These are phyloP conservation scores for Coniosporium apollinis DNA, from an alignment of 495 filamentous ascomycete genomes.

Conservation along the genomic window DNA sequence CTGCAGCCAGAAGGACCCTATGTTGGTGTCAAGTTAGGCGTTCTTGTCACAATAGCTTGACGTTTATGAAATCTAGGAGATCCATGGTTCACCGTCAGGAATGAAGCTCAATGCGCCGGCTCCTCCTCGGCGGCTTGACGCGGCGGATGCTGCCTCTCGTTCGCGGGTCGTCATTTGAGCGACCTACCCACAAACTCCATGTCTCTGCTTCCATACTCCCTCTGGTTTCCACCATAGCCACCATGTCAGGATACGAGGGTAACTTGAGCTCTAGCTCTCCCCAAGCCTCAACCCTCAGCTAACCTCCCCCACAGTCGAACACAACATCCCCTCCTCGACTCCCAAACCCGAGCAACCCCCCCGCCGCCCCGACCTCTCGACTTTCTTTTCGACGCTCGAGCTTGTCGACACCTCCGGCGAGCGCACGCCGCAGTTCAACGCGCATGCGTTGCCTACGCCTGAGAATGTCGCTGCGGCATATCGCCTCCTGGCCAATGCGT, in stretches of 20 bases:
- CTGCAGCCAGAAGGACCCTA: no score
- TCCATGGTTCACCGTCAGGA: no score
- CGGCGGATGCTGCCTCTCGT: no score
- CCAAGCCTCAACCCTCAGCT: not conserved
- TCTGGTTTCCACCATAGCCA: no score
- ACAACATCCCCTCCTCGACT: slow-evolving; percentile 41
- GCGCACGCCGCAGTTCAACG: slow-evolving; percentile 33
- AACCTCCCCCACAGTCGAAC: slow-evolving; percentile 49
- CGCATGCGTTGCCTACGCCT: slow-evolving; percentile 53
- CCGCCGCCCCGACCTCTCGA: slow-evolving; percentile 64
- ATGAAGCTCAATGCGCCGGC: no score
- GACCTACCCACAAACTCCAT: no score
- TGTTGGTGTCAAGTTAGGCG: no score
- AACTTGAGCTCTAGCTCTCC: slow-evolving; percentile 2
- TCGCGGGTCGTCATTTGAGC: no score
- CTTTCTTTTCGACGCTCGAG: slow-evolving; percentile 69
- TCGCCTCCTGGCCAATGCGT: slow-evolving; percentile 43
- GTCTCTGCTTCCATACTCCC: no score
- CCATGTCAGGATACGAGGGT: slow-evolving; percentile 28
- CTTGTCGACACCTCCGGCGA: slow-evolving; percentile 36
- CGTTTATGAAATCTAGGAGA: no score
- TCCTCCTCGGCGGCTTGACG: no score
- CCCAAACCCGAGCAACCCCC: slow-evolving; percentile 21
- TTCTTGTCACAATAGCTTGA: no score
- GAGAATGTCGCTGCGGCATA: slow-evolving; percentile 49